Conservation (phyloP, 192 early-diverging fungal genomes). For the Coemansia sp. region DNA sequence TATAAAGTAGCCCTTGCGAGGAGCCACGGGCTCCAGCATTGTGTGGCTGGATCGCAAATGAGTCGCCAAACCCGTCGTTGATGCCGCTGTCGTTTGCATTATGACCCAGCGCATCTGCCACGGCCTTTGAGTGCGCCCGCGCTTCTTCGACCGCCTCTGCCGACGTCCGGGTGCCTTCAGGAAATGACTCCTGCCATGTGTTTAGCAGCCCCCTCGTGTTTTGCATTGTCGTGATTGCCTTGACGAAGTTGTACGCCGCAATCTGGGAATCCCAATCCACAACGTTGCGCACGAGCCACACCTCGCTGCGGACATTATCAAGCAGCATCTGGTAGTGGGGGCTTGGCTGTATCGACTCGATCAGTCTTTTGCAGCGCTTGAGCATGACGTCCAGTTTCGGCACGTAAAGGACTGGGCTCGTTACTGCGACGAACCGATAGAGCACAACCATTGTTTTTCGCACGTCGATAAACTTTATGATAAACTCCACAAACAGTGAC, state of each 20-base stretch:
- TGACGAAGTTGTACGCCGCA: slow-evolving; percentile 34
- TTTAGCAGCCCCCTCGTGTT: slow-evolving; percentile 24
- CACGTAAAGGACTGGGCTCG: slow-evolving; percentile 44
- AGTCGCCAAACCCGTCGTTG: slow-evolving; percentile 20
- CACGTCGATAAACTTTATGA: slow-evolving; percentile 44
- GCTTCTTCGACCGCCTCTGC: slow-evolving; percentile 6
- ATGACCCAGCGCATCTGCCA: slow-evolving; percentile 2
- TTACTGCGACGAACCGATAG: slow-evolving; percentile 48
- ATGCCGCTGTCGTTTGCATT: slow-evolving; percentile 10
- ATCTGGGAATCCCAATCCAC: slow-evolving; percentile 48
- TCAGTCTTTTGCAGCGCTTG: slow-evolving; percentile 21
- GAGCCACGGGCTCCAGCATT: background rate
- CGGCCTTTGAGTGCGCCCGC: background rate
- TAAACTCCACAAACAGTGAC: slow-evolving; percentile 37
- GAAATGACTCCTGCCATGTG: slow-evolving; percentile 28
- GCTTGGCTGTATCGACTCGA: slow-evolving; percentile 29
- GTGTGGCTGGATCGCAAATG: slow-evolving; percentile 13
- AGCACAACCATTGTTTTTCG: slow-evolving; percentile 53
- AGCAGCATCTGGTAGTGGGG: slow-evolving; percentile 32
- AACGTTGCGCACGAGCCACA: slow-evolving; percentile 34
- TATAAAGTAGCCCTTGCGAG: slow-evolving; percentile 25
- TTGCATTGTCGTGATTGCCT: slow-evolving; percentile 42
- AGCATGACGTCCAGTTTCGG: slow-evolving; percentile 37
- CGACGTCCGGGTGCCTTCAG: background rate
- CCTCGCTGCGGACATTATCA: slow-evolving; percentile 36